Evolutionary conservation across 495 filamentous ascomycete species (phyloP).

Genomic region (Jackrogersella minutella): DNA sequence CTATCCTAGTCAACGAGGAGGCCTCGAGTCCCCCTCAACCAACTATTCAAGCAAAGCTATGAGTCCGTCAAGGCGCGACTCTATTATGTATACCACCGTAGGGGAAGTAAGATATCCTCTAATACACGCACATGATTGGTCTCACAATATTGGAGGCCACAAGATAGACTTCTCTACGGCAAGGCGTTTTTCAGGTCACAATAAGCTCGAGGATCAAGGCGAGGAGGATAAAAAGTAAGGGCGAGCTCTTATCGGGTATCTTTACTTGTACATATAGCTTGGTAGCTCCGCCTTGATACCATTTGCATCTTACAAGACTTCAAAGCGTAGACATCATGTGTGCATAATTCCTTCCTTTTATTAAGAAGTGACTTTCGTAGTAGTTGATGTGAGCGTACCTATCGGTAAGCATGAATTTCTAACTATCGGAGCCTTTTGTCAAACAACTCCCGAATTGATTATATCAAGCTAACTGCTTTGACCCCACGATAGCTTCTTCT

Average conservation of each 20-base stretch:
- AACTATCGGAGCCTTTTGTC: not conserved
- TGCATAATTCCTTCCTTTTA: not conserved
- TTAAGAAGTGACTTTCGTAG: not conserved
- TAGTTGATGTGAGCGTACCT: not conserved
- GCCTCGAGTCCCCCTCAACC: conserved; percentile 75
- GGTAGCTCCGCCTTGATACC: conserved; percentile 10
- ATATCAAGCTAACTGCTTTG: not conserved
- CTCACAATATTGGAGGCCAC: not conserved
- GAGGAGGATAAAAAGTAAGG: conserved; percentile 5
- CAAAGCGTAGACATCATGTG: not conserved
- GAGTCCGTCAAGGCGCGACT: not conserved
- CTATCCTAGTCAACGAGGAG: conserved; percentile 83
- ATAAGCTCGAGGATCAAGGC: conserved; percentile 7
- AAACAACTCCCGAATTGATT: not conserved
- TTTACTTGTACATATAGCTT: conserved; percentile 19
- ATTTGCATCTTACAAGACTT: not conserved
- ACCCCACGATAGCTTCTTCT: not conserved
- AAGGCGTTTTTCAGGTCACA: conserved; percentile 28
- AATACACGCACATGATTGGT: not conserved
- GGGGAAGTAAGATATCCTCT: not conserved
- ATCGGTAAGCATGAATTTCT: no score
- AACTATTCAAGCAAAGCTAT: conserved; percentile 51
- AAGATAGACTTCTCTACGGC: conserved; percentile 13
- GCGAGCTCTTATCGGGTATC: conserved; percentile 1
- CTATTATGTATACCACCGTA: conserved; percentile 12